phyloP scores from a whole-genome alignment of 78 protist genomes.

The Mantamonas sphyraenae region DNA sequence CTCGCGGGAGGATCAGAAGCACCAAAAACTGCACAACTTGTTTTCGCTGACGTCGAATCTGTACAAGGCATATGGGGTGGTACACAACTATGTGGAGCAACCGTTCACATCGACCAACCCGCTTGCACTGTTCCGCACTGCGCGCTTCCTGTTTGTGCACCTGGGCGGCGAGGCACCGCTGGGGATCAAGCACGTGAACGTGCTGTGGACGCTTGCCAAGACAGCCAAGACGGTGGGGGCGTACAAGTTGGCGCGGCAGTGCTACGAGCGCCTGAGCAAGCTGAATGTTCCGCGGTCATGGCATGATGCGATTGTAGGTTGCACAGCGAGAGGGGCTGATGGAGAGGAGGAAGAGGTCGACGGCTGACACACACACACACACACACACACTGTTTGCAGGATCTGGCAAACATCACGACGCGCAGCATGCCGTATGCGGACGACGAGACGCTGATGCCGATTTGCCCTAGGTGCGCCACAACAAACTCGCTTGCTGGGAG shows the following conservation, averaged over 20 bases:
- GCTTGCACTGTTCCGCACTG: slow-evolving; percentile 25
- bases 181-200: slow-evolving; percentile 9
- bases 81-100: slow-evolving; percentile 27
- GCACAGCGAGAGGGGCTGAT: no score
- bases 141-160: slow-evolving; percentile 1
- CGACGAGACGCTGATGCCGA: slow-evolving; percentile 18
- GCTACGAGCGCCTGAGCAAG: slow-evolving; percentile 18
- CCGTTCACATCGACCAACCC: slow-evolving; percentile 33
- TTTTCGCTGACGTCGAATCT: slow-evolving; percentile 11
- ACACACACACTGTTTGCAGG: no score
- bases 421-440: slow-evolving; percentile 41
- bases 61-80: slow-evolving; percentile 41
- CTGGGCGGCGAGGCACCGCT: slow-evolving; percentile 13
- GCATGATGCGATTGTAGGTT: slow-evolving; percentile 17
- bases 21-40: neutral
- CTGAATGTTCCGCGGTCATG: slow-evolving; percentile 6
- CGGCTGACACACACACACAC: no score
- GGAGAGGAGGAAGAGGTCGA: no score
- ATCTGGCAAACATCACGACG: slow-evolving; percentile 11
- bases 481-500: slow-evolving; percentile 14
- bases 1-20: neutral
- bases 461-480: slow-evolving; percentile 40
- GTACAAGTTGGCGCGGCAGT: slow-evolving; percentile 18
- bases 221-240: slow-evolving; percentile 15
- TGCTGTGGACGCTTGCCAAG: slow-evolving; percentile 38